Base-by-base conservation (phyloP, 2,329 filamentous ascomycete species). In the Hypoxylon sp. region DNA sequence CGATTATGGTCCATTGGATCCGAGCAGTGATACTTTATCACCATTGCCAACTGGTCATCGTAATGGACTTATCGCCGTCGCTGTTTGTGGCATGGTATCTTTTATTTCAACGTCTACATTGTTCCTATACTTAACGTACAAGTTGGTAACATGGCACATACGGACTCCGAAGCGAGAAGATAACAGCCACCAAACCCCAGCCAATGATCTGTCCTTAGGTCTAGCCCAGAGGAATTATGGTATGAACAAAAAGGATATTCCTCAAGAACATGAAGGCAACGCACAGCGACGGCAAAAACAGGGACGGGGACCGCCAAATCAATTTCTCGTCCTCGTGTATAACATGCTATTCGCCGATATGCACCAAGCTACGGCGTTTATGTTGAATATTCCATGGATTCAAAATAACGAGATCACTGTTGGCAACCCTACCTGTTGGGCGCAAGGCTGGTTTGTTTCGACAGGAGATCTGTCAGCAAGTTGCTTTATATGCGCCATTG, bases 271-370 rank as follows among this genome's bases (percentile, higher is more conserved):
- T 29, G 31, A 61, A 50, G 35, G 19, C 42, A 11, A 55, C 14
- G 29, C 11, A 6, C 60, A 44, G 26, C 50, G 3, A n/a, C 48
- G 22, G 24, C 13, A n/a, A 39, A 10, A 10, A 29, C 13, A 46
- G 59, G 9, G 53, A 55, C 77, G 75, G 42, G 78, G 80, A 19
- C 80, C 82, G 5, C 84, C 84, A 0, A 92, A 92, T 71, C 91
- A 92, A 77, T 91, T 92, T 74, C 84, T 92, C 29, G 81, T 92
- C 0, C 82, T 93, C 3, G 90, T 92, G 64, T 87, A 91, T 76
- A 92, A 92, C 75, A 84, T 93, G 0, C 81, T 93, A 4, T 79
- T 91, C 22, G 90, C 91, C 65, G 91, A 93, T 72, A 84, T 91
- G 61, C 87, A 90, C 73, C 91, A 92, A 74, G 84, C 88, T 6